phyloP scores from a whole-genome alignment of 129 eudicot genomes.

The Dittrichia graveolens region DNA sequence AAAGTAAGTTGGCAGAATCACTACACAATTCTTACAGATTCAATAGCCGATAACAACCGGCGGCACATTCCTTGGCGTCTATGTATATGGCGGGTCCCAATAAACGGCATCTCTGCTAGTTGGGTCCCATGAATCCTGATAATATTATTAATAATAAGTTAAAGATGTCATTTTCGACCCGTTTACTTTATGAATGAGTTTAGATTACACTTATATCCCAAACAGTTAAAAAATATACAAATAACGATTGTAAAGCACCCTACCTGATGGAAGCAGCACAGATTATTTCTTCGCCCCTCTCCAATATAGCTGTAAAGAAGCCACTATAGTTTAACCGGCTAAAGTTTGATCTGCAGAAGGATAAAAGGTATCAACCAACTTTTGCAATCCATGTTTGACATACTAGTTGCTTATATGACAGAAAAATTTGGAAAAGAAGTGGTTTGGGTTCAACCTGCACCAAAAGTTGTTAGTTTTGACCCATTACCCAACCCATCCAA shows the following conservation, averaged over 20 bases:
- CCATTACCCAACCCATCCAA: background rate
- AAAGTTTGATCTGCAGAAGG: conserved; percentile 70
- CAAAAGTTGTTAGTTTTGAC: background rate
- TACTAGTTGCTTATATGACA: background rate
- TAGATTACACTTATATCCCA: no score
- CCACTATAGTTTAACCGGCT: conserved; percentile 76
- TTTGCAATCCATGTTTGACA: background rate
- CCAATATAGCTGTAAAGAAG: conserved; percentile 81
- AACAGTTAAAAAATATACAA: no score
- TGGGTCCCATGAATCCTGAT: conserved; percentile 83
- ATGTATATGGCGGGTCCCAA: conserved; percentile 92
- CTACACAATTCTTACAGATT: conserved; percentile 52
- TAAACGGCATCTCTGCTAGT: conserved; percentile 97
- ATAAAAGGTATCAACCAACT: background rate
- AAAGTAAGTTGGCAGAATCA: background rate
- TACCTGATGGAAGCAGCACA: conserved; percentile 97
- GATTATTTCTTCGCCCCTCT: conserved; percentile 89
- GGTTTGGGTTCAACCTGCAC: background rate
- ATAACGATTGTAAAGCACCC: no score
- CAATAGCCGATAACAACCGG: conserved; percentile 75
- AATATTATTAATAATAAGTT: conserved; percentile 17
- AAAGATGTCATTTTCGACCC: background rate
- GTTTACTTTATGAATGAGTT: background rate
- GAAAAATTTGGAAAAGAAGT: background rate
- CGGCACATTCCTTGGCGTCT: conserved; percentile 99